Evolutionary conservation across 2,329 filamentous ascomycete species (phyloP).

Genomic region (Xenosphaeropsis pyriputrescens): DNA sequence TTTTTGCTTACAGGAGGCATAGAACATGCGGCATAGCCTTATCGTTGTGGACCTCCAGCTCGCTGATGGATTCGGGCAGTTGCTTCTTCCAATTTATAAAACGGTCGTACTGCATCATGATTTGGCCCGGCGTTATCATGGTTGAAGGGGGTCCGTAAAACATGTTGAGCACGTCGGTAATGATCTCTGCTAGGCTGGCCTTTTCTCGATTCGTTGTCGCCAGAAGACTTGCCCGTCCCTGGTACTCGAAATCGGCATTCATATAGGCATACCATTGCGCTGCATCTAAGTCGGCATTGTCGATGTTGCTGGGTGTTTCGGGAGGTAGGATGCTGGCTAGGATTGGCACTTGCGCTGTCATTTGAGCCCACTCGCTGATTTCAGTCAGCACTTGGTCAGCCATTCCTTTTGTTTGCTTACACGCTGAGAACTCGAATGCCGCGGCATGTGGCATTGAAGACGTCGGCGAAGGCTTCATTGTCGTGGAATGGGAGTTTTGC

Average conservation of each 20-base stretch:
- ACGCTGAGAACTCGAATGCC: constrained; percentile 18
- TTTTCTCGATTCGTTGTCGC: constrained; percentile 17
- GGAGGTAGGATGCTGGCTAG: constrained; percentile 2
- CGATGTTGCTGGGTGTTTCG: constrained; percentile 5
- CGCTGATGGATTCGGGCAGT: constrained; percentile 11
- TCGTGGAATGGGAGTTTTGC: constrained; percentile 5
- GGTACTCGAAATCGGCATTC: constrained; percentile 6
- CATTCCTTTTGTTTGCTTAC: constrained; percentile 10
- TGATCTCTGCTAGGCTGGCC: constrained; percentile 13
- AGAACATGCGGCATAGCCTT: constrained; percentile 17
- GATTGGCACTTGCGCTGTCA: constrained; percentile 15
- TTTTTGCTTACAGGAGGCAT: constrained; percentile 16
- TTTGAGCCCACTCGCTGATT: constrained; percentile 18
- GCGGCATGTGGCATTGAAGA: constrained; percentile 15
- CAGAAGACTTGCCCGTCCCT: constrained; percentile 9
- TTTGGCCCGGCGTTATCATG: constrained; percentile 7
- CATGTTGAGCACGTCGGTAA: constrained; percentile 12
- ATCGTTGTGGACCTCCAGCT: constrained; percentile 7
- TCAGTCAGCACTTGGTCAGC: constrained; percentile 7
- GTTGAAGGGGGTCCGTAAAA: constrained; percentile 9
- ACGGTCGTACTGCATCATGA: constrained; percentile 15
- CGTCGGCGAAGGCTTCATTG: constrained; percentile 10
- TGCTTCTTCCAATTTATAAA: constrained; percentile 13
- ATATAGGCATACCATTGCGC: constrained; percentile 14
- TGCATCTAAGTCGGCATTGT: constrained; percentile 5